phyloP scores from a whole-genome alignment of 306 rosid genomes.

The Clitoria ternatea region DNA sequence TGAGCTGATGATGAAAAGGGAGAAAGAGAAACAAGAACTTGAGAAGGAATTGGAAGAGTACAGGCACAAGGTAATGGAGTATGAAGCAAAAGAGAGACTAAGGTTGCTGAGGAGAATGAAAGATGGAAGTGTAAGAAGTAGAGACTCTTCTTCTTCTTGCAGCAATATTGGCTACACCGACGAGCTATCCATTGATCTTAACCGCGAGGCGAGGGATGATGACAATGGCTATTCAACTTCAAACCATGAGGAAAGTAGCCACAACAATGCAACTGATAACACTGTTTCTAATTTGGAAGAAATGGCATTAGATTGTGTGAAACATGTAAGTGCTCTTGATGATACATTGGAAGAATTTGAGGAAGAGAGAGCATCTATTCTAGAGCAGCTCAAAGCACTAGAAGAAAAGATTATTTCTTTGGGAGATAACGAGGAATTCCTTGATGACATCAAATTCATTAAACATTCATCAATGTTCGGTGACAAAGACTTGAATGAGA shows the following conservation, averaged over 20 bases:
- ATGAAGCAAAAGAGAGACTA: conserved; percentile 59
- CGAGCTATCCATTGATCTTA: conserved; percentile 56
- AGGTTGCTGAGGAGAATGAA: conserved; percentile 45
- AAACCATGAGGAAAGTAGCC: conserved; percentile 29
- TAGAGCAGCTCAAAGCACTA: conserved; percentile 69
- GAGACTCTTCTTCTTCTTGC: conserved; percentile 56
- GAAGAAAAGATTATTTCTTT: conserved; percentile 58
- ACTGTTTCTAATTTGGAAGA: conserved; percentile 50
- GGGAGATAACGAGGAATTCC: conserved; percentile 42
- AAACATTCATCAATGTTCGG: conserved; percentile 19
- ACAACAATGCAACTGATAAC: conserved; percentile 23
- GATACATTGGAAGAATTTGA: conserved; percentile 57
- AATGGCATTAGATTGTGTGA: conserved; percentile 61
- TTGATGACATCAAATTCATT: conserved; percentile 29
- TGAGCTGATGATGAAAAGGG: conserved; percentile 73
- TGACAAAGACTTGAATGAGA: conserved; percentile 24
- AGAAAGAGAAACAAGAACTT: conserved; percentile 70
- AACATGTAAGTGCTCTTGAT: conserved; percentile 57
- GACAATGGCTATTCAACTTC: conserved; percentile 27
- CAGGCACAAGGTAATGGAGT: conserved; percentile 48
- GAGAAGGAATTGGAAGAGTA: conserved; percentile 63
- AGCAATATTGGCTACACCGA: conserved; percentile 47
- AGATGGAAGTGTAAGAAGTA: conserved; percentile 52
- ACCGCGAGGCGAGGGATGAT: conserved; percentile 40
- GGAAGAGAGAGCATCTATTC: conserved; percentile 64